Conservation (phyloP, 331 rosid genomes). For the Stylosanthes scabra region DNA sequence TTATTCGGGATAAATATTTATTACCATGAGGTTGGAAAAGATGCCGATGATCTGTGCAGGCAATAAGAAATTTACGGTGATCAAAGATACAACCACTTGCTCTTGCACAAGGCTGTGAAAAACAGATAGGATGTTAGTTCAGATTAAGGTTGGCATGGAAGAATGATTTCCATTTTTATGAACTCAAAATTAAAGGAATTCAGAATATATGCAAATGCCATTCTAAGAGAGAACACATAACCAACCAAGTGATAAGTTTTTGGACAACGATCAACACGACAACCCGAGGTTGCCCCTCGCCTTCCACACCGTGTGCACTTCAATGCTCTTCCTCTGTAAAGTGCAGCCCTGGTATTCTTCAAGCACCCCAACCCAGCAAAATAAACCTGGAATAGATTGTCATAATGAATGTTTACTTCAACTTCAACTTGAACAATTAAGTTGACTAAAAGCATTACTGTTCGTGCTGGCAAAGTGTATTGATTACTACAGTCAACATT, state of each 20-base stretch:
- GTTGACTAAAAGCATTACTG: conserved; percentile 3
- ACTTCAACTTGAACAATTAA: not conserved
- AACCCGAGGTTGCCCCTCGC: conserved; percentile 97
- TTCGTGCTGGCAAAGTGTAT: conserved; percentile 21
- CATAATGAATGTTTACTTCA: conserved; percentile 26
- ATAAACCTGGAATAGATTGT: conserved; percentile 81
- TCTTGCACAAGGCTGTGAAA: conserved; percentile 96
- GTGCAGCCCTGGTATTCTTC: conserved; percentile 95
- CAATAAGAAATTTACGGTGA: conserved; percentile 98
- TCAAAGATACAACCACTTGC: conserved; percentile 94
- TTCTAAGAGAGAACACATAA: conserved; percentile 28
- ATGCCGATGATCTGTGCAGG: conserved; percentile 95
- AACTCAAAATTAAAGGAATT: conserved; percentile 28
- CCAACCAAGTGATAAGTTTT: conserved; percentile 97
- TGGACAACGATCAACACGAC: conserved; percentile 99
- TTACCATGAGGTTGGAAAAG: conserved; percentile 85
- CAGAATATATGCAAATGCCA: conserved; percentile 6
- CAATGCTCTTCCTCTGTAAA: conserved; percentile 94
- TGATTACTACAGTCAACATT: not conserved
- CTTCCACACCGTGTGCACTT: conserved; percentile 97
- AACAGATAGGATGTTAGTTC: conserved; percentile 33
- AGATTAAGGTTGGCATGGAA: conserved; percentile 27
- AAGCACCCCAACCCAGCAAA: conserved; percentile 99
- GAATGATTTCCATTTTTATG: conserved; percentile 13
- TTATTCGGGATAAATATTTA: conserved; percentile 68